Evolutionary conservation across 2,329 filamentous ascomycete species (phyloP), one percentile per base, ranked within the genome.

Genomic region (Alternaria alternata): DNA sequence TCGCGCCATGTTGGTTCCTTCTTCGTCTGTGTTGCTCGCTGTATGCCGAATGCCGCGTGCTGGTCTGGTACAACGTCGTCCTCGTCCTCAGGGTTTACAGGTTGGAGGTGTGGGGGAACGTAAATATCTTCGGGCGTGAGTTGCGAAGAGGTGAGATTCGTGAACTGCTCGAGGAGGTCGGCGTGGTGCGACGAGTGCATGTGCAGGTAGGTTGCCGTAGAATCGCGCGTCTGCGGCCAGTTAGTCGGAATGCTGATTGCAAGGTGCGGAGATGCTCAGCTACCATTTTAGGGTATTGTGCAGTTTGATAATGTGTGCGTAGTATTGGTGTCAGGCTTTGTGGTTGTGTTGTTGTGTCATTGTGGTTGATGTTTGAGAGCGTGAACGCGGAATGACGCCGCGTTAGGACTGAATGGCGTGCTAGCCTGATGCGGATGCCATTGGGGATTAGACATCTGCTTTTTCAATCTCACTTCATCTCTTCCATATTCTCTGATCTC

Each of bases 61-160:
- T 95, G 92, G 78, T 95, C 91, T 0, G 92, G 92, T 5, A 95
- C 92, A 4, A 95, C 90, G 73, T 95, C 92, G 74, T 95, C 92
- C 79, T 95, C 91, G 76, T 95, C 92, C 78, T 95, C 92, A 0
- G 92, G 92, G 75, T 95, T 94, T 73, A 93, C 85, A 41, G 92
- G 92, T 76, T 93, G 91, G 75, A 93, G 88, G 63, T 92, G 87
- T 7, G 88, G 88, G 34, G 90, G 88, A n/a, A 96, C 90, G 78
- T 91, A 91, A 75, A 95, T 91, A 57, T 94, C 91, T 80, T 95
- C 92, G 62, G 80, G 76, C 6, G 70, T 54, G 24, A 78, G 72
- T 18, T 72, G 66, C 1, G 68, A 75, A 3, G 62, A 71, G 9
- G 68, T 72, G 7, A 71, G 66, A 63, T 79, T 72, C 5, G 80